Evolutionary conservation across 225 moss, liverwort and hornwort species (phyloP).

Genomic region (Sphagnum contortum): DNA sequence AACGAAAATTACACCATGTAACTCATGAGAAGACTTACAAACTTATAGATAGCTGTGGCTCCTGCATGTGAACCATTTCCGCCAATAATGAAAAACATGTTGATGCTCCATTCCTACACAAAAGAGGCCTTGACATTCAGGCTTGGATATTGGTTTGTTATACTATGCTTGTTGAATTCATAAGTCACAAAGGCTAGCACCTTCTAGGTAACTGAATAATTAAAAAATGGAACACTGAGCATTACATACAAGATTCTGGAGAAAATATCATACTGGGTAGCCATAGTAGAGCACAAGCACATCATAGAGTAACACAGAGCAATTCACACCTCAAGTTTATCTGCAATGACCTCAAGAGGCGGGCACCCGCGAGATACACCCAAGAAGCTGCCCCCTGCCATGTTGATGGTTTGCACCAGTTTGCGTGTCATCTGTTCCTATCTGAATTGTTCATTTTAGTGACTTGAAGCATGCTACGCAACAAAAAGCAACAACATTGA

Average conservation of each 20-base stretch:
- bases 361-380: constrained; percentile 90
- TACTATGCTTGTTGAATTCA: too few species aligned
- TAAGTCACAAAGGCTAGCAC: too few species aligned
- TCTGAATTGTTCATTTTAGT: too few species aligned
- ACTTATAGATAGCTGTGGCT: constrained; percentile 72
- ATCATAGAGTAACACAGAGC: too few species aligned
- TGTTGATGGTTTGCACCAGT: constrained; percentile 72
- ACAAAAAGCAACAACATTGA: background rate
- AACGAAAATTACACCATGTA: too few species aligned
- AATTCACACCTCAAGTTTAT: constrained; percentile 48
- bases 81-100: constrained; percentile 81
- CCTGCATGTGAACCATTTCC: constrained; percentile 98
- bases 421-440: constrained; percentile 57
- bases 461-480: too few species aligned
- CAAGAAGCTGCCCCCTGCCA: constrained; percentile 88
- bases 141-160: too few species aligned
- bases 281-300: too few species aligned
- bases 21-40: constrained; percentile 16
- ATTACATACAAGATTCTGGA: too few species aligned
- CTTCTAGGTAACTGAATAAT: too few species aligned
- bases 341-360: constrained; percentile 70
- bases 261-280: too few species aligned
- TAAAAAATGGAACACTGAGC: too few species aligned
- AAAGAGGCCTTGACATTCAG: background rate
- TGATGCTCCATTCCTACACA: constrained; percentile 58